A percentile compares a stretch with the other conserved stretches of the same genome.
phyloP scores from a whole-genome alignment of 345 rosid species.

The Rhizophora mangle region DNA sequence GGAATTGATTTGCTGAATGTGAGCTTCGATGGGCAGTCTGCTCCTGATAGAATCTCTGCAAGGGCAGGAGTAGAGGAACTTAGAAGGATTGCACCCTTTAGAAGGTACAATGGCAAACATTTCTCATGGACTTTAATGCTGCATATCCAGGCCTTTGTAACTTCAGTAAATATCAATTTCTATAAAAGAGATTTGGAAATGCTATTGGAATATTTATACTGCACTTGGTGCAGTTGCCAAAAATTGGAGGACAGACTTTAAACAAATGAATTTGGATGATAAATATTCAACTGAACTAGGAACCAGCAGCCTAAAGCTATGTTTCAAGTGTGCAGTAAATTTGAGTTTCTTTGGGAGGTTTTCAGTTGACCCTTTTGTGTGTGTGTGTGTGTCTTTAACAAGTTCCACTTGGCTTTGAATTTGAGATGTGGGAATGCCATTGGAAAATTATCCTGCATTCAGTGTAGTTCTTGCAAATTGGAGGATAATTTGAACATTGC shows the following conservation, averaged over 20 bases:
- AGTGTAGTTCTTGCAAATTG: background rate
- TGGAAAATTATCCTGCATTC: background rate
- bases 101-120: constrained; percentile 47
- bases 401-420: no score
- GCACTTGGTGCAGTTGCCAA: background rate
- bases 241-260: background rate
- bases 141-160: background rate
- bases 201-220: background rate
- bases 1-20: constrained; percentile 88
- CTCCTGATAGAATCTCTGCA: constrained; percentile 93
- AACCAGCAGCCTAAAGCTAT: background rate
- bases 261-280: background rate
- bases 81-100: constrained; percentile 55
- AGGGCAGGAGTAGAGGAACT: constrained; percentile 73
- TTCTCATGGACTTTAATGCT: constrained; percentile 7
- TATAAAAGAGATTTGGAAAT: background rate
- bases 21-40: constrained; percentile 82
- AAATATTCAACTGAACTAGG: background rate
- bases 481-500: background rate
- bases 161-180: background rate
- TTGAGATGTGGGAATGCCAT: background rate
- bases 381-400: no score
- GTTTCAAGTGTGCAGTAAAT: background rate
- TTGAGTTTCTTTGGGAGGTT: background rate
- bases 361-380: no score